Evolutionary conservation across 352 stramenopile species (phyloP).

Genomic region (Globisporangium spinosum): DNA sequence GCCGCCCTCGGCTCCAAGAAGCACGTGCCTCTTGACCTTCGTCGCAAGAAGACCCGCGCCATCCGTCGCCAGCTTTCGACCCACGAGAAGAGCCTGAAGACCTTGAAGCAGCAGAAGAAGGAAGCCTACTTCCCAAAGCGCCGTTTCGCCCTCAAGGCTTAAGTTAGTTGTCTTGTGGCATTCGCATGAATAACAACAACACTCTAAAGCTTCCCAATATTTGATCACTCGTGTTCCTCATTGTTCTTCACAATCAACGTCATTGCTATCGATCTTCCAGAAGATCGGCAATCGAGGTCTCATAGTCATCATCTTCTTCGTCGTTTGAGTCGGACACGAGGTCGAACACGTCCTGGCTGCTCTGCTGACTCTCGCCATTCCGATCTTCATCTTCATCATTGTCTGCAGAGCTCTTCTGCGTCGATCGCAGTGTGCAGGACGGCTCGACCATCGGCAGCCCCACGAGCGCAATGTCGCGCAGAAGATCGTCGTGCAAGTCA

Average conservation of each 20-base stretch:
- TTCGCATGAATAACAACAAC: conserved; percentile 49
- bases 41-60: conserved; percentile 98
- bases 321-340: conserved; percentile 59
- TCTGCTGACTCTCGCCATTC: conserved; percentile 12
- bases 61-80: conserved; percentile 96
- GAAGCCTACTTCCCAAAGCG: conserved; percentile 95
- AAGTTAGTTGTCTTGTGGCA: conserved; percentile 48
- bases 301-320: conserved; percentile 34
- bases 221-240: conserved; percentile 17
- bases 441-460: conserved; percentile 39
- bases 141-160: conserved; percentile 97
- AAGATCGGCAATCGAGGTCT: conserved; percentile 20
- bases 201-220: conserved; percentile 59
- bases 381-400: conserved; percentile 18
- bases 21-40: conserved; percentile 97
- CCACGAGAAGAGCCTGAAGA: conserved; percentile 93
- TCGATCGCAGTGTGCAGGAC: conserved; percentile 47
- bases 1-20: conserved; percentile 94
- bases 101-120: conserved; percentile 94
- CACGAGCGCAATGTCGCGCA: conserved; percentile 43
- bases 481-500: conserved; percentile 47
- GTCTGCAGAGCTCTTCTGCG: conserved; percentile 45
- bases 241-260: conserved; percentile 1
- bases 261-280: conserved; percentile 16
- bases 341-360: conserved; percentile 32